A percentile compares a stretch with the other conserved stretches of the same genome.
These are phyloP conservation scores for Neurospora sp. DNA, from an alignment of 495 filamentous ascomycete species.

Conservation along the genomic window DNA sequence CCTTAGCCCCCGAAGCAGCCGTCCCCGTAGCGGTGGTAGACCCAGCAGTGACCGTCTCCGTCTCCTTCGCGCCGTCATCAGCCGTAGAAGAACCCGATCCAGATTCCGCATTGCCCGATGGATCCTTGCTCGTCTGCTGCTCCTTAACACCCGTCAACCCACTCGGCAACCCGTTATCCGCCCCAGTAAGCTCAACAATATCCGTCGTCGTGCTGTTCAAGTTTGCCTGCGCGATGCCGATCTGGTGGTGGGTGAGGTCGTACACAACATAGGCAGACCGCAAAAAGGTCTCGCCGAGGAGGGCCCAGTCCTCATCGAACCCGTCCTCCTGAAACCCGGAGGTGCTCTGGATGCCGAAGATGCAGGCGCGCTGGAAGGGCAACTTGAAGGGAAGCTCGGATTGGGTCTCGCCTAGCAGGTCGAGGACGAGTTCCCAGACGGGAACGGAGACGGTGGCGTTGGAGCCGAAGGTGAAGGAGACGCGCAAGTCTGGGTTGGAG, in stretches of 20 bases:
- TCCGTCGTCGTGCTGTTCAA: conserved; percentile 56
- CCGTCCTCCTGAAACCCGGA: conserved; percentile 12
- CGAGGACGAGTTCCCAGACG: conserved; percentile 65
- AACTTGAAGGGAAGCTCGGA: conserved; percentile 13
- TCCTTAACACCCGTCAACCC: conserved; percentile 24
- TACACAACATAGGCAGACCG: conserved; percentile 91
- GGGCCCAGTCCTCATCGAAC: conserved; percentile 15
- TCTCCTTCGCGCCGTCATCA: not conserved
- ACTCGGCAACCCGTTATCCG: conserved; percentile 27
- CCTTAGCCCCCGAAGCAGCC: not conserved
- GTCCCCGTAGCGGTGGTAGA: not conserved
- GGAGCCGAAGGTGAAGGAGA: conserved; percentile 50
- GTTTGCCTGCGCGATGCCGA: conserved; percentile 77
- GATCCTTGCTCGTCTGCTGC: conserved; percentile 13
- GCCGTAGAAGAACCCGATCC: not conserved
- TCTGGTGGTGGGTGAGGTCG: conserved; percentile 73
- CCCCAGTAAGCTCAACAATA: conserved; percentile 33
- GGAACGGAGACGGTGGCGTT: conserved; percentile 53
- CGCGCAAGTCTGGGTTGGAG: conserved; percentile 46
- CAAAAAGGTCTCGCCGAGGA: conserved; percentile 81
- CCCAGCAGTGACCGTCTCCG: conserved; percentile 1
- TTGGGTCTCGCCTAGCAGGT: conserved; percentile 25
- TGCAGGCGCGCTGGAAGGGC: conserved; percentile 26
- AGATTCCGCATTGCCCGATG: not conserved
- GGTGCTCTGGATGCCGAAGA: conserved; percentile 33